These are phyloP conservation scores for Theileria annulata DNA, from an alignment of 169 alveolate species.

Conservation along the genomic window DNA sequence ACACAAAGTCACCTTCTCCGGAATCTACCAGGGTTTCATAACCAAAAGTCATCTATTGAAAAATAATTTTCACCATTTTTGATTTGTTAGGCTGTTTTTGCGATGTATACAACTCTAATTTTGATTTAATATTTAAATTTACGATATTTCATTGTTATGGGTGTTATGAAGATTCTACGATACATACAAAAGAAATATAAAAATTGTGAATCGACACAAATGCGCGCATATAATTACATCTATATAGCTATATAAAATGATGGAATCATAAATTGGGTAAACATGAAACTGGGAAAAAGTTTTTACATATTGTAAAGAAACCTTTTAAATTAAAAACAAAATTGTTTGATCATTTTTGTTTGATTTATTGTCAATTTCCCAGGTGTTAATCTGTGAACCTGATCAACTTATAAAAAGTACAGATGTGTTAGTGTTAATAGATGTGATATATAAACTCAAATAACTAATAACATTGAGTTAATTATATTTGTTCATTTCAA, in stretches of 20 bases:
- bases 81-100: neutral
- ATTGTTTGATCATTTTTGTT: neutral
- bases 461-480: neutral
- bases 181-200: too few relatives aligned
- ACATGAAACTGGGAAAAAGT: neutral
- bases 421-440: neutral
- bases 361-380: neutral
- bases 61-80: neutral
- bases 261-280: neutral
- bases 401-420: neutral
- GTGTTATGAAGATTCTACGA: neutral
- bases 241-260: neutral
- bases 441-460: neutral
- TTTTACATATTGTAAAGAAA: neutral
- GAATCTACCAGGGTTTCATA: slow-evolving; percentile 42
- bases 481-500: neutral
- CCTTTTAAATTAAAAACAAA: too few relatives aligned
- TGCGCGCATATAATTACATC: neutral
- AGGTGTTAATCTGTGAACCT: neutral
- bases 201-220: neutral
- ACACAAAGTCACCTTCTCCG: slow-evolving; percentile 35
- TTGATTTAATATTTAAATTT: too few relatives aligned
- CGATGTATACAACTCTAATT: neutral
- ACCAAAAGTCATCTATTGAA: slow-evolving; percentile 19
- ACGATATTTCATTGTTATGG: neutral